Conservation (phyloP, 2,329 filamentous ascomycete species). For the Trichoderma sp. region DNA sequence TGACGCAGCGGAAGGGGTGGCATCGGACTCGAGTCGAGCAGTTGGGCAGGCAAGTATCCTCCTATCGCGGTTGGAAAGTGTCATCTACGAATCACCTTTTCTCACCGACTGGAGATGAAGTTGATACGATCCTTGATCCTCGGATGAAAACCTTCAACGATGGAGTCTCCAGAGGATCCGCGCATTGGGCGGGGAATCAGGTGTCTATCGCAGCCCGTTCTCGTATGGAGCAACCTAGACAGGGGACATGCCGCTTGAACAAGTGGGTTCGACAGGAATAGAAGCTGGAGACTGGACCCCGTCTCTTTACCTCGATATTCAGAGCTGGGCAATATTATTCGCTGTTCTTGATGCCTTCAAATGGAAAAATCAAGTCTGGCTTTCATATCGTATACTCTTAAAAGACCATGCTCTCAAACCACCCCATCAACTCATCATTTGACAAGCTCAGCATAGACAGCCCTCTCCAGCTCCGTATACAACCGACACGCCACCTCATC, state of each 20-base stretch:
- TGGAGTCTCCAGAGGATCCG: constrained; percentile 14
- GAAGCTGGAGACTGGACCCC: not conserved
- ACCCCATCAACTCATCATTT: not conserved
- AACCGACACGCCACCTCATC: constrained; percentile 43
- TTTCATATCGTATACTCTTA: no score
- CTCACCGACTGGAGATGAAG: not conserved
- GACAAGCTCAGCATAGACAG: constrained; percentile 41
- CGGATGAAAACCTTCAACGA: not conserved
- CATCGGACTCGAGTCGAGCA: no score
- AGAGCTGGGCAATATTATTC: no score
- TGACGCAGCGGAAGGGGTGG: no score
- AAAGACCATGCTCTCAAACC: no score
- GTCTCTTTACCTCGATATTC: no score
- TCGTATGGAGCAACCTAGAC: not conserved
- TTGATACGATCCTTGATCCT: no score
- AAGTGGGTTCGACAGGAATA: not conserved
- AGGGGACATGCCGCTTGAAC: constrained; percentile 4
- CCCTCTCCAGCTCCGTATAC: constrained; percentile 46
- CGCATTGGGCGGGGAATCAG: constrained; percentile 2
- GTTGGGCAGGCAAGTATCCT: not conserved
- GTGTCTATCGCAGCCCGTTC: not conserved
- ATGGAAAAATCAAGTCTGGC: no score
- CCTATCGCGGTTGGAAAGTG: not conserved
- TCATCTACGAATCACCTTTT: no score
- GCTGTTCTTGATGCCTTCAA: no score